A percentile compares a stretch with the other conserved stretches of the same genome.
These are phyloP conservation scores for Aspergillus neoniger DNA, from an alignment of 2,329 filamentous ascomycete species.

Conservation along the genomic window DNA sequence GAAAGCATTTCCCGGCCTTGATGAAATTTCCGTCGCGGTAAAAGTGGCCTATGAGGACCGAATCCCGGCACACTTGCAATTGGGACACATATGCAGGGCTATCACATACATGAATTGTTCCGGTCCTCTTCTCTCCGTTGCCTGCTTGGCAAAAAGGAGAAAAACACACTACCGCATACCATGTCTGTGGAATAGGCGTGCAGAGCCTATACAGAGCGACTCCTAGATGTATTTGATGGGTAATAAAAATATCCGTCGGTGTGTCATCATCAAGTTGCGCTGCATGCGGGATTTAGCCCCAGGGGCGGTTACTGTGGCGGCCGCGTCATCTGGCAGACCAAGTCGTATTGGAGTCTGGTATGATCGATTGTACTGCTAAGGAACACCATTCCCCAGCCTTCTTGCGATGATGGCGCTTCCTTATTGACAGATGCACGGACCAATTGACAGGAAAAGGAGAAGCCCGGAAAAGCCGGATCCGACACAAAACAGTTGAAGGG, in stretches of 20 bases:
- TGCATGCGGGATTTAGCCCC: not conserved
- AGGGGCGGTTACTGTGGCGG: not conserved
- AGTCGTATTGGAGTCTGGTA: too few relatives aligned
- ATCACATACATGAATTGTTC: not conserved
- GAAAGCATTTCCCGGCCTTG: not conserved
- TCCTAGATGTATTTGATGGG: too few relatives aligned
- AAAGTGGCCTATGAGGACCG: not conserved
- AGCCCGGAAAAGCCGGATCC: not conserved
- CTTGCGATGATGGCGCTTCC: not conserved
- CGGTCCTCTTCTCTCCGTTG: too few relatives aligned
- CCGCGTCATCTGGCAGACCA: not conserved
- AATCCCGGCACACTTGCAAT: not conserved
- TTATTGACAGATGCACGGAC: not conserved
- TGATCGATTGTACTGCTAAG: not conserved
- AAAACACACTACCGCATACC: accelerated
- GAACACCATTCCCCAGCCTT: not conserved
- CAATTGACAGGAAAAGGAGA: not conserved
- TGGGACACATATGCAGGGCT: not conserved
- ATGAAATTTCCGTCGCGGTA: not conserved
- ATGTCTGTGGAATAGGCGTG: too few relatives aligned
- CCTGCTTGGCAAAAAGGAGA: too few relatives aligned
- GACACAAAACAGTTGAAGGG: not conserved
- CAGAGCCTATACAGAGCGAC: too few relatives aligned
- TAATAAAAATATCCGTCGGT: too few relatives aligned
- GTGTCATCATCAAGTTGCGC: not conserved